These are phyloP conservation scores for Pseudocohnilembus persalinus DNA, from an alignment of 169 alveolate species.

Conservation along the genomic window DNA sequence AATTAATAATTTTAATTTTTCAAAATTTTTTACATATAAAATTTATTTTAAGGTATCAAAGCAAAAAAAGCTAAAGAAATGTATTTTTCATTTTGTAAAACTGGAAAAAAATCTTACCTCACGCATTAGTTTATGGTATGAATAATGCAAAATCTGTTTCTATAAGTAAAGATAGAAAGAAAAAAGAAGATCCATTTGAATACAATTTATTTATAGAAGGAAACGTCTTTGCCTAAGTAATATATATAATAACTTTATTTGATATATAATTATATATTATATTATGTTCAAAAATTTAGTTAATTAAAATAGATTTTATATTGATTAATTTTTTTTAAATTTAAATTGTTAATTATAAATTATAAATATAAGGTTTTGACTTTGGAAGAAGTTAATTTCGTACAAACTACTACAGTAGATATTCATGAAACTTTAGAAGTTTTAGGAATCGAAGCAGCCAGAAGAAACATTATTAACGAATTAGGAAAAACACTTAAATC, in stretches of 20 bases:
- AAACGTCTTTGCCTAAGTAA: constrained; percentile 69
- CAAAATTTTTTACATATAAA: not conserved
- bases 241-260: no score
- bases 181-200: constrained; percentile 56
- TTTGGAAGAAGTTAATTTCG: constrained; percentile 91
- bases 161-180: constrained; percentile 42
- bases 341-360: no score
- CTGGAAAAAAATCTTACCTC: constrained; percentile 28
- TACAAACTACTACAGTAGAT: constrained; percentile 55
- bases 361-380: constrained; percentile 89
- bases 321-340: no score
- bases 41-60: not conserved
- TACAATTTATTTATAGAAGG: constrained; percentile 94
- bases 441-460: constrained; percentile 97
- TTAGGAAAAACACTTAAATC: constrained; percentile 93
- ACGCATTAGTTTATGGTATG: constrained; percentile 25
- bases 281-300: no score
- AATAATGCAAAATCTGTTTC: constrained; percentile 8
- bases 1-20: no score
- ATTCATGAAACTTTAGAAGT: constrained; percentile 50
- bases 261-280: no score
- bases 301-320: no score
- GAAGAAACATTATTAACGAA: constrained; percentile 93
- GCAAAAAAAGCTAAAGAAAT: not conserved
- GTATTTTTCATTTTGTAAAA: constrained; percentile 14